Percentiles rank a stretch among this genome's conserved stretches.
These are phyloP conservation scores for Avena atlantica DNA, from an alignment of 176 grass and related monocot species.

Conservation along the genomic window DNA sequence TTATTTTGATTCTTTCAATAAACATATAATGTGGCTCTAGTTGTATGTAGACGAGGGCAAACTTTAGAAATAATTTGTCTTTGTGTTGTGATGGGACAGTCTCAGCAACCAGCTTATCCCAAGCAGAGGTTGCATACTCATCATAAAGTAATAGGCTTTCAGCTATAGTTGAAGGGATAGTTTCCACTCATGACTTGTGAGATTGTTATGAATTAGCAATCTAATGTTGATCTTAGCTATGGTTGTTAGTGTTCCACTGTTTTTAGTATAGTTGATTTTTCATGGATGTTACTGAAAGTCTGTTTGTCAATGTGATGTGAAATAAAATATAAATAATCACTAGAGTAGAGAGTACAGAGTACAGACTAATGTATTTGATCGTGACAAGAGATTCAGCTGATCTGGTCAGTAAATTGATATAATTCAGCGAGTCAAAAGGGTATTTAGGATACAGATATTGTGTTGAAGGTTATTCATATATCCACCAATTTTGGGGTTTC, in stretches of 20 bases:
- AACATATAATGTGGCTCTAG: not conserved
- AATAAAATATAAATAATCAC: conserved; percentile 8
- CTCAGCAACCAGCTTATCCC: not conserved
- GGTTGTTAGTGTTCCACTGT: not conserved
- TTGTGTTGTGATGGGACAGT: not conserved
- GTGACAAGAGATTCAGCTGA: not conserved
- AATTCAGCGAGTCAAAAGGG: not conserved
- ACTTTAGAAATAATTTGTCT: not conserved
- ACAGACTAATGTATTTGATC: not conserved
- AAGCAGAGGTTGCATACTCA: not conserved
- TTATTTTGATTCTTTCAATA: not conserved
- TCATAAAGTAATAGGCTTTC: not conserved
- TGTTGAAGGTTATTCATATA: not conserved
- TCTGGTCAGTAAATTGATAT: not conserved
- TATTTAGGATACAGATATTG: not conserved
- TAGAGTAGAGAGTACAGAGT: not conserved
- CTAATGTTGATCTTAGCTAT: not conserved
- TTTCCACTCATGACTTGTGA: not conserved
- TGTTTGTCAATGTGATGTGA: not conserved
- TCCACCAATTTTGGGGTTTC: not conserved
- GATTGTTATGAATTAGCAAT: not conserved
- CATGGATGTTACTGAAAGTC: not conserved
- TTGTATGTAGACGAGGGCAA: not conserved
- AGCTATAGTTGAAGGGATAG: not conserved
- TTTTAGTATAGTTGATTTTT: not conserved